Evolutionary conservation across 441 rosid species (phyloP), one percentile per base, ranked within the genome.

Genomic region (Erodium texanum): DNA sequence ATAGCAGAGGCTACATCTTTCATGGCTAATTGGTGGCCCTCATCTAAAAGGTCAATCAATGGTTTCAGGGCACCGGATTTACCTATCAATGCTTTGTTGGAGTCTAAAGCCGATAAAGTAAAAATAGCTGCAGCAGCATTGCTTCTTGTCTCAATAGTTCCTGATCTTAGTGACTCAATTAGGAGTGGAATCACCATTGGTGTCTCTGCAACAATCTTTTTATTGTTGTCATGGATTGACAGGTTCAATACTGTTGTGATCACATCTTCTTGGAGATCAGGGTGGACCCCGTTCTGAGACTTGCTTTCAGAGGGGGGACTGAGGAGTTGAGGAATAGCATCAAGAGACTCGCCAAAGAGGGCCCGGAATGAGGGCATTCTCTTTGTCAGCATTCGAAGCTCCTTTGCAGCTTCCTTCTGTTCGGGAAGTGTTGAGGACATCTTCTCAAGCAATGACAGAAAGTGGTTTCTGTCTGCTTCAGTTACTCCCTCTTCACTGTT

Each of bases 81-180:
- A 10, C 96, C 99, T 22, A 93, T 82, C 14, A 88, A 86, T 45
- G 61, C 72, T 79, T 93, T 93, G 74, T 91, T 93, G 14, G 96
- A 83, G 79, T 93, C 96, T 5, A 91, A 86, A 10, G 97, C 96
- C 1, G 99, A 84, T 23, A 93, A 69, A 18, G 99, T 89, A 74
- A 93, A 93, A 64, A 93, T 78, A 0, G 97, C 85, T 0, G 99
- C 97, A 29, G 99, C 96, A 15, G 99, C 97, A 70, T 91, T 93
- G 71, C 93, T 85, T 72, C 84, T 89, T 0, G 95, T 89, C 48
- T 86, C 86, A 7, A 89, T 75, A 0, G 85, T 84, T 64, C 89
- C 96, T 7, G 84, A 74, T 68, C 76, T 84, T 72, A 93, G 62
- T 45, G 96, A 87, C 63, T 88, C 88, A 62, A 87, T 81, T 36